These are phyloP conservation scores for Styphnolobium japonicum DNA, from an alignment of 306 rosid species.

Conservation along the genomic window DNA sequence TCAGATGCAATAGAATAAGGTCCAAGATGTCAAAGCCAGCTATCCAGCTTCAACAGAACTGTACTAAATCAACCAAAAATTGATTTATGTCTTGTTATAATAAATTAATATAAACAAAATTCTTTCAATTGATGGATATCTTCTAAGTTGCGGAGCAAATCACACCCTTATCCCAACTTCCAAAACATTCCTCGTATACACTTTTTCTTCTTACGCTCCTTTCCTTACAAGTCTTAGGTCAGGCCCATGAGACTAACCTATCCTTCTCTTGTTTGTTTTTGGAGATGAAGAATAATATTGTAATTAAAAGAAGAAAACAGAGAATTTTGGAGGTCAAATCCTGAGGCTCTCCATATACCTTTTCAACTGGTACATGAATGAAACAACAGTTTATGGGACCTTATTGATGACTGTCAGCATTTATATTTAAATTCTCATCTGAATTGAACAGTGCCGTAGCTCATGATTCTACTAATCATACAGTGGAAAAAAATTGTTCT, in stretches of 20 bases:
- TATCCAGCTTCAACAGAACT: conserved; percentile 8
- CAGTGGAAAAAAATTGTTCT: neutral
- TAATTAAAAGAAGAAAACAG: neutral
- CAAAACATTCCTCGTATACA: neutral
- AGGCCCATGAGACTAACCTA: neutral
- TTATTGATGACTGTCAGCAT: neutral
- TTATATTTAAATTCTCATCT: neutral
- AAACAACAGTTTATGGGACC: neutral
- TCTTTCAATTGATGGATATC: neutral
- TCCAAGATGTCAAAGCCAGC: conserved; percentile 5
- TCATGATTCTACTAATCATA: neutral
- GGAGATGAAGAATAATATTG: neutral
- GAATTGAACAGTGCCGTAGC: neutral
- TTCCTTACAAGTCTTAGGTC: neutral
- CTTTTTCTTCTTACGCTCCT: neutral
- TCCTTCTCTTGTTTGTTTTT: neutral
- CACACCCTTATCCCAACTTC: neutral
- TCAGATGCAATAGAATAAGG: neutral
- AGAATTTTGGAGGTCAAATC: neutral
- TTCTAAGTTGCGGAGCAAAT: neutral
- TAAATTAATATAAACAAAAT: neutral
- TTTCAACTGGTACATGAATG: neutral
- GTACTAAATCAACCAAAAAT: neutral
- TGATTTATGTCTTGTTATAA: neutral
- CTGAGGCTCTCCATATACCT: neutral